Conservation (phyloP, 345 rosid genomes). For the Populus tremula region DNA sequence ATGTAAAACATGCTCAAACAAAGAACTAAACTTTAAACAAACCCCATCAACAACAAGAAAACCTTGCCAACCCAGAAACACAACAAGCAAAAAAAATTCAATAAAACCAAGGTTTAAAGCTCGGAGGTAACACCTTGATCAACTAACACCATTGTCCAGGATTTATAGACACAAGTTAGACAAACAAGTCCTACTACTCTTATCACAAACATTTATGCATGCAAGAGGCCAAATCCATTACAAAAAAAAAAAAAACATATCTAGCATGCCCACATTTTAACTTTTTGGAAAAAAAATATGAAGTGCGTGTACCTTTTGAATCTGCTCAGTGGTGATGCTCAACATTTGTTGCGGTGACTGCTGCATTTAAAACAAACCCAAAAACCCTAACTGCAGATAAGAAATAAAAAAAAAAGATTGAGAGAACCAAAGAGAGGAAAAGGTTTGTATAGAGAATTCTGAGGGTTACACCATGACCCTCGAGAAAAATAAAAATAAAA, state of each 20-base stretch:
- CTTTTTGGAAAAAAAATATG: neutral
- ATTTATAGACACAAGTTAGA: too few species aligned
- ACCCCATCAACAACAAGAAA: too few species aligned
- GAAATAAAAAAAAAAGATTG: neutral
- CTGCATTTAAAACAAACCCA: conserved; percentile 5
- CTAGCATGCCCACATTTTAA: neutral
- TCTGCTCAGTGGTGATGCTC: conserved; percentile 27
- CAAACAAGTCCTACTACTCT: too few species aligned
- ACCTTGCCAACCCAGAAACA: too few species aligned
- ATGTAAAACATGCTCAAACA: too few species aligned
- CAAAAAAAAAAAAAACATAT: neutral
- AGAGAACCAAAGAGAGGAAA: neutral
- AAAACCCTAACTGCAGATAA: neutral
- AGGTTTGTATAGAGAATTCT: neutral
- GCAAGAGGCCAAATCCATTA: neutral
- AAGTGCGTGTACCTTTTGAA: conserved; percentile 14
- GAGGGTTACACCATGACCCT: neutral
- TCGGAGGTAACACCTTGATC: too few species aligned
- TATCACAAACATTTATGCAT: too few species aligned
- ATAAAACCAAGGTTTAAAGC: too few species aligned
- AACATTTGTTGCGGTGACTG: conserved; percentile 6
- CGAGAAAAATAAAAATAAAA: too few species aligned
- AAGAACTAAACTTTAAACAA: too few species aligned
- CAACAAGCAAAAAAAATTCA: too few species aligned
- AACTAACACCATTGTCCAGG: too few species aligned